Base-by-base conservation (phyloP, 1,284 basidiomycete species). In the Microbotryomycetes sp. region DNA sequence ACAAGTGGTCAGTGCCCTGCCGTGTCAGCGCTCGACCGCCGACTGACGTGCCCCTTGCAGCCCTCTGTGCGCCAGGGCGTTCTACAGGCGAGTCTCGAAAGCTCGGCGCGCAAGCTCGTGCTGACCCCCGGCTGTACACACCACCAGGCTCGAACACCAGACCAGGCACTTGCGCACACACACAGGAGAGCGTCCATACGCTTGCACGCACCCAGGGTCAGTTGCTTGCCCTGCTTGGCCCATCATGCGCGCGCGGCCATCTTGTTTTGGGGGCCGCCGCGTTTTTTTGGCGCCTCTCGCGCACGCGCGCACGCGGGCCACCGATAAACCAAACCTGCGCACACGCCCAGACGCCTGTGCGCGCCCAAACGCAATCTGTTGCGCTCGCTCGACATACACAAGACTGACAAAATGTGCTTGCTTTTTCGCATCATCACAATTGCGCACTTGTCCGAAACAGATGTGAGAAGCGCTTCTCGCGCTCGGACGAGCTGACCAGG, bases 381-480 rank as follows among this genome's bases (percentile, higher is more conserved):
- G 26, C n/a, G 26, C 13, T 48, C 46, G 46, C 18, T 21, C 21
- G 46, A 1, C 46, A 11, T n/a, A 11, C 13, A 23, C 46, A 26
- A 26, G 21, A 21, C 21, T 48, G 21, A 13, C 26, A 3, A 48
- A 48, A 9, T 26, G 46, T 13, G 21, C 21, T 26, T 21, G 21
- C 11, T n/a, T 21, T 21, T 26, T 48, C 46, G 46, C 21, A 48
- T 21, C 46, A 23, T 5, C 15, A 21, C 48, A 16, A 3, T 5
- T 29, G 24, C 4, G 15, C 18, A 18, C 18, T 6, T 1, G 9
- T 18, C 2, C 16, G 3, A 3, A 2, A n/a, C 65, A 68, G 67
- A n/a, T 98, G 94, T 81, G 93, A 97, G 77, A 98, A 97, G 77
- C 88, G 92, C 28, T 98, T 98, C 77, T 94, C 90, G 30, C 86